phyloP scores from a whole-genome alignment of 495 filamentous ascomycete species.

The Talaromyces wortmannii region DNA sequence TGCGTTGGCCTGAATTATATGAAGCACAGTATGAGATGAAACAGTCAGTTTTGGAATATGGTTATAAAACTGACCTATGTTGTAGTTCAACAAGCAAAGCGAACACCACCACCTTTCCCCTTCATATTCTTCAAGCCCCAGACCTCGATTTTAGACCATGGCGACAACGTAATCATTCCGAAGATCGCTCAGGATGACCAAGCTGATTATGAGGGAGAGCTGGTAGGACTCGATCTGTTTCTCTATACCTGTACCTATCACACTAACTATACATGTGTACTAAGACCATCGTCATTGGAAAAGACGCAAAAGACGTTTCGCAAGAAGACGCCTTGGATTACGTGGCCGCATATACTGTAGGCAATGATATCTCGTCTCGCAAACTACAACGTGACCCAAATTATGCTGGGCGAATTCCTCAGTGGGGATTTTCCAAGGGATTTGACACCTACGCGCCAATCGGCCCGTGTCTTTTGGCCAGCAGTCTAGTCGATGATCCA shows the following conservation, averaged over 20 bases:
- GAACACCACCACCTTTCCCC: slow-evolving; percentile 38
- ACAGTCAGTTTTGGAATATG: neutral
- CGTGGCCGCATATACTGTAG: slow-evolving; percentile 51
- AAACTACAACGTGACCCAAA: slow-evolving; percentile 51
- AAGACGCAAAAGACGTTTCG: slow-evolving; percentile 35
- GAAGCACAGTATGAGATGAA: slow-evolving; percentile 24
- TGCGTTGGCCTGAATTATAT: slow-evolving; percentile 35
- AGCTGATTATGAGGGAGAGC: slow-evolving; percentile 48
- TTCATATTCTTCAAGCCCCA: slow-evolving; percentile 45
- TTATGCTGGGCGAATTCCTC: slow-evolving; percentile 48
- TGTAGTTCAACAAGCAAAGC: slow-evolving; percentile 41
- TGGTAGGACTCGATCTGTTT: slow-evolving; percentile 14
- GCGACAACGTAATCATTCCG: slow-evolving; percentile 32
- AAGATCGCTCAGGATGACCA: slow-evolving; percentile 41
- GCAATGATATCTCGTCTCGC: slow-evolving; percentile 49
- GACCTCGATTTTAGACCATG: slow-evolving; percentile 36
- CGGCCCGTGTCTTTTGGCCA: slow-evolving; percentile 49
- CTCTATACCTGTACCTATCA: neutral
- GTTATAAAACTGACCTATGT: neutral
- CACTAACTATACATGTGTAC: neutral
- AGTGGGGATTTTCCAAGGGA: slow-evolving; percentile 58
- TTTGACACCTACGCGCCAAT: slow-evolving; percentile 75
- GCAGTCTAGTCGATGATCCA: slow-evolving; percentile 38
- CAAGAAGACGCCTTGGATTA: slow-evolving; percentile 41
- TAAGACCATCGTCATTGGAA: slow-evolving; percentile 34